Percentiles rank a stretch among this genome's conserved stretches.
phyloP scores from a whole-genome alignment of 1,284 basidiomycete genomes.

The Ceratobasidium sp. region DNA sequence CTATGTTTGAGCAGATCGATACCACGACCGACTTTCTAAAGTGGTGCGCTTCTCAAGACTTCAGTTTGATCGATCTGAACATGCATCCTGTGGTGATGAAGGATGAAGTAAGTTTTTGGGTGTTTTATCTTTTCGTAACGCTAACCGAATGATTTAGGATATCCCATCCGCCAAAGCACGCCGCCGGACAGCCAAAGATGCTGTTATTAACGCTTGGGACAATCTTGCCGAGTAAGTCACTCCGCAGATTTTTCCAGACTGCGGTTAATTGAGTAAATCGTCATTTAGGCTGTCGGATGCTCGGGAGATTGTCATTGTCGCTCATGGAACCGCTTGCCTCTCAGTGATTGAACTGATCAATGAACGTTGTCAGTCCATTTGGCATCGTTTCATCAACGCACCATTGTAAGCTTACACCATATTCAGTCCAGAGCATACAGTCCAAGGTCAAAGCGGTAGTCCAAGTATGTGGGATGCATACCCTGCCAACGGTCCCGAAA shows the following conservation, averaged over 20 bases:
- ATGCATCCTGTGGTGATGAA: constrained; percentile 55
- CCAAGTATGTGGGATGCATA: constrained; percentile 78
- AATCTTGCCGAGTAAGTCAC: constrained; percentile 83
- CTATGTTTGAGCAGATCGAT: constrained; percentile 71
- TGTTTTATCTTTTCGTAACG: not conserved
- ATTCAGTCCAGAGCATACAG: constrained; percentile 57
- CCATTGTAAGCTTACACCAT: constrained; percentile 27
- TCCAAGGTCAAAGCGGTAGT: constrained; percentile 73
- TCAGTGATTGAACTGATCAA: constrained; percentile 79
- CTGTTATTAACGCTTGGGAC: constrained; percentile 92
- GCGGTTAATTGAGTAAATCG: not conserved
- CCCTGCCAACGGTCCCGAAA: constrained; percentile 65
- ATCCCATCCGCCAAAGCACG: constrained; percentile 41
- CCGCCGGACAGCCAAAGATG: constrained; percentile 62
- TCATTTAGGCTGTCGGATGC: constrained; percentile 72
- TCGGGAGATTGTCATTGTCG: constrained; percentile 80
- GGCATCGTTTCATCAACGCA: constrained; percentile 25
- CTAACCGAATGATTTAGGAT: constrained; percentile 42
- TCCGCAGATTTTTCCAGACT: constrained; percentile 34
- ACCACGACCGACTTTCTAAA: constrained; percentile 80
- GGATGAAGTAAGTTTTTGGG: constrained; percentile 46
- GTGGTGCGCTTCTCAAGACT: constrained; percentile 75
- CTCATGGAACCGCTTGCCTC: constrained; percentile 84
- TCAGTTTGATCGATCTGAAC: constrained; percentile 88
- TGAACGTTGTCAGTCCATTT: constrained; percentile 64